These are phyloP conservation scores for Metschnikowia borealis DNA, from an alignment of 805 yeast genomes.

Conservation along the genomic window DNA sequence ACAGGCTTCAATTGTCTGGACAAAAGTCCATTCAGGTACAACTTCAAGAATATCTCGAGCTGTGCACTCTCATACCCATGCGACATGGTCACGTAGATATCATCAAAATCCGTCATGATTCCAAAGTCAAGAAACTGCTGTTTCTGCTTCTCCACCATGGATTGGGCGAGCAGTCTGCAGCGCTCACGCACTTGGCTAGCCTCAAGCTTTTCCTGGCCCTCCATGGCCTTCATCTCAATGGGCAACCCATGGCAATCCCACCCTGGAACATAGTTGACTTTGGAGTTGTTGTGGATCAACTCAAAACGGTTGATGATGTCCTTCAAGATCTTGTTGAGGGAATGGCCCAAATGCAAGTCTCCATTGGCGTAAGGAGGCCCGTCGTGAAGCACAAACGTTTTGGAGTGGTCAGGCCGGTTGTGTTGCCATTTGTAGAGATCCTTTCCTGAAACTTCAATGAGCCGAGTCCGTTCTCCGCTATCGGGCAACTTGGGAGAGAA, in stretches of 20 bases:
- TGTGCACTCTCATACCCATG: conserved; percentile 73
- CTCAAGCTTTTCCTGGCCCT: conserved; percentile 31
- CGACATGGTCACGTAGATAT: conserved; percentile 70
- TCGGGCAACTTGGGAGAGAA: conserved; percentile 54
- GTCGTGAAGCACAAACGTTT: conserved; percentile 74
- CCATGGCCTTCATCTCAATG: conserved; percentile 81
- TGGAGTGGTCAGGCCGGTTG: conserved; percentile 7
- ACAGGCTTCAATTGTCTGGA: conserved; percentile 91
- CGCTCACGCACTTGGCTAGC: conserved; percentile 54
- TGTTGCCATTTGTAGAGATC: conserved; percentile 62
- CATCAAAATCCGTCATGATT: conserved; percentile 77
- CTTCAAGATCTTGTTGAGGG: conserved; percentile 82
- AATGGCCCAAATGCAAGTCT: conserved; percentile 86
- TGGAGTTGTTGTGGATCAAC: conserved; percentile 52
- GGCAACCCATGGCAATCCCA: conserved; percentile 99
- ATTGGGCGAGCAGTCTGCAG: conserved; percentile 67
- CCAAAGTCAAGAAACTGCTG: conserved; percentile 64
- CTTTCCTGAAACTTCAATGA: conserved; percentile 52
- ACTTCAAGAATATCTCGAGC: conserved; percentile 59
- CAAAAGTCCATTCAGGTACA: conserved; percentile 64
- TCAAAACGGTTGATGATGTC: conserved; percentile 79
- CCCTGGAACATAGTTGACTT: conserved; percentile 78
- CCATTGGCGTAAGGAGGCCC: conserved; percentile 99
- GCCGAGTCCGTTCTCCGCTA: conserved; percentile 29
- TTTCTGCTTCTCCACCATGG: conserved; percentile 61